Evolutionary conservation across 2,329 filamentous ascomycete genomes (phyloP), one percentile per base, ranked within the genome.

Genomic region (Helotiales sp.): DNA sequence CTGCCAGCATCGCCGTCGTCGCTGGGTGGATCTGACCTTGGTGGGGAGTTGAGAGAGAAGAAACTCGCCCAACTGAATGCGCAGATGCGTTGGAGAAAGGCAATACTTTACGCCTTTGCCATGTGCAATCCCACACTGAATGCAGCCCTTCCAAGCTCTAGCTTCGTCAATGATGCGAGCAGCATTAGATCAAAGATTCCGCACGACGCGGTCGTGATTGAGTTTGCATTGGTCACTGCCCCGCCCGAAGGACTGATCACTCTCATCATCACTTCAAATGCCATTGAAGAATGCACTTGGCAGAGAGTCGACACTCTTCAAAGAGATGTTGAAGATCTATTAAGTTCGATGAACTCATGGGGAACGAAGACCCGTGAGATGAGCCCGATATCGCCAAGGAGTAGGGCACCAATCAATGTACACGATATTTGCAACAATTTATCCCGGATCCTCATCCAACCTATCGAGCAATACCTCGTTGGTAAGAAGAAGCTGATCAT

Each of bases 71-170:
- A 37, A 13, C 28, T 50, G 5, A 52, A 61, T 7, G 59, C 59
- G 6, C 59, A 61, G 28, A 49, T 61, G 47, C 59, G 59, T 17
- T 61, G 59, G 59, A 43, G 47, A 10, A 61, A 61, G 32, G 59
- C 59, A 7, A 37, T 61, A 17, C 28, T 61, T 13, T 61, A 61
- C 24, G 59, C 59, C 10, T 50, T 50, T 34, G 43, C 43, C 17
- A 28, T 61, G 43, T 34, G 59, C 47, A 61, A 61, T 26, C 59
- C 59, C 10, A 61, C 59, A 1, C 28, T 61, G 20, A 61, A 61
- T 26, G 59, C 59, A 11, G 59, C 59, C 6, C n/a, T 61, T 2
- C 59, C 59, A 8, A 61, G 47, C 30, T 50, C 59, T 11, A 61
- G 43, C n/a, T 61, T 61, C 11, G n/a, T 50, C 43, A 61, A 61